Conservation (phyloP, 129 eudicot species). For the Lonicera japonica region DNA sequence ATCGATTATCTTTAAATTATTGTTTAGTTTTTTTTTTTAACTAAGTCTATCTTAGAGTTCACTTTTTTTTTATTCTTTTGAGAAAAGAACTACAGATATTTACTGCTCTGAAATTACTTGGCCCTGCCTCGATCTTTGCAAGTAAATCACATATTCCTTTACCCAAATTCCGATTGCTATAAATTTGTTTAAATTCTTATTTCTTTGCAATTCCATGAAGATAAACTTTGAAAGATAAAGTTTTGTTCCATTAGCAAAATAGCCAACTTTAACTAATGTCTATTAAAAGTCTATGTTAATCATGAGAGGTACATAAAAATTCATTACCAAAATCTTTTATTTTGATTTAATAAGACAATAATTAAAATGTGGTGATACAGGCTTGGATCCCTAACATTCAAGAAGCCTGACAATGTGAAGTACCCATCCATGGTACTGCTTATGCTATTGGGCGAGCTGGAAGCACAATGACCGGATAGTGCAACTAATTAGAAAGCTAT, state of each 20-base stretch:
- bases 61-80: too few relatives aligned
- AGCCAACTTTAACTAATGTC: too few relatives aligned
- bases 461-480: constrained; percentile 94
- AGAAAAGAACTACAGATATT: too few relatives aligned
- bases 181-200: too few relatives aligned
- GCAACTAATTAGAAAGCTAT: constrained; percentile 98
- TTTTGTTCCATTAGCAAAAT: not conserved
- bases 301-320: too few relatives aligned
- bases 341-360: not conserved
- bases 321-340: not conserved
- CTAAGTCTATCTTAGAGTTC: not conserved
- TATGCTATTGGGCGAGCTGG: constrained; percentile 95
- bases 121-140: constrained; percentile 99
- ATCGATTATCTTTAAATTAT: too few relatives aligned
- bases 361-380: constrained; percentile 27
- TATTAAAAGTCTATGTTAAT: too few relatives aligned
- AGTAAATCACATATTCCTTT: constrained; percentile 37
- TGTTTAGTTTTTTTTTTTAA: not conserved
- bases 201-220: not conserved
- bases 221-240: not conserved
- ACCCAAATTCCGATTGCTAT: too few relatives aligned
- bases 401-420: constrained; percentile 83
- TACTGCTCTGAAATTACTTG: constrained; percentile 93
- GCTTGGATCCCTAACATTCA: constrained; percentile 88
- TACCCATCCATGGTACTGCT: constrained; percentile 95